These are phyloP conservation scores for Talaromyces albobiverticillius DNA, from an alignment of 2,329 filamentous ascomycete genomes.

Conservation along the genomic window DNA sequence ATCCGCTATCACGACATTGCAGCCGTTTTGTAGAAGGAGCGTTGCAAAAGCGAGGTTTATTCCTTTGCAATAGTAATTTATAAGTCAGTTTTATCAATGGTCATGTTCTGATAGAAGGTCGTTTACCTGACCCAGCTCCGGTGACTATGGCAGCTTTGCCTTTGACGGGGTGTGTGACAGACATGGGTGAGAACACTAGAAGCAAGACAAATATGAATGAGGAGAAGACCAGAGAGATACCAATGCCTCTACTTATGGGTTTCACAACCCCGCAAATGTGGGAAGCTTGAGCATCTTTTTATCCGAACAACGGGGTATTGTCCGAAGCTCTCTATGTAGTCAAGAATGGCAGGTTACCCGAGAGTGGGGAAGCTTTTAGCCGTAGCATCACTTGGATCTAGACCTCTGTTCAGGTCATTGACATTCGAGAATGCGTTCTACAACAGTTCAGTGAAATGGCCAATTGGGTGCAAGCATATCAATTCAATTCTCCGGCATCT, in stretches of 20 bases:
- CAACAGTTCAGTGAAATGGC: too few relatives aligned
- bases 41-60: constrained; percentile 47
- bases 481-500: too few relatives aligned
- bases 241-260: too few relatives aligned
- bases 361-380: constrained; percentile 64
- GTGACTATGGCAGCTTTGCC: constrained; percentile 54
- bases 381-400: too few relatives aligned
- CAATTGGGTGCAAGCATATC: too few relatives aligned
- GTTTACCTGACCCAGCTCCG: constrained; percentile 52
- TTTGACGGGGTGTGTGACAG: constrained; percentile 40
- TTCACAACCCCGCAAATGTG: constrained; percentile 9
- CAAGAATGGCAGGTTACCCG: constrained; percentile 48
- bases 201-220: constrained; percentile 48
- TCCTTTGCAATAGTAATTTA: constrained; percentile 25
- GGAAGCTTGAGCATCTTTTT: too few relatives aligned
- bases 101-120: background rate
- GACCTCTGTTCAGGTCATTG: too few relatives aligned
- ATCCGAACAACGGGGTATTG: constrained; percentile 3
- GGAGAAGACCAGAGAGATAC: too few relatives aligned
- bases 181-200: constrained; percentile 5
- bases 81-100: background rate
- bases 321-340: background rate
- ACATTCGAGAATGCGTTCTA: too few relatives aligned
- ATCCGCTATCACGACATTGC: constrained; percentile 48
- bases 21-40: constrained; percentile 42